Percentiles rank a stretch among this genome's conserved stretches.
These are phyloP conservation scores for Wickerhamomyces sp. DNA, from an alignment of 1,139 yeast genomes.

Conservation along the genomic window DNA sequence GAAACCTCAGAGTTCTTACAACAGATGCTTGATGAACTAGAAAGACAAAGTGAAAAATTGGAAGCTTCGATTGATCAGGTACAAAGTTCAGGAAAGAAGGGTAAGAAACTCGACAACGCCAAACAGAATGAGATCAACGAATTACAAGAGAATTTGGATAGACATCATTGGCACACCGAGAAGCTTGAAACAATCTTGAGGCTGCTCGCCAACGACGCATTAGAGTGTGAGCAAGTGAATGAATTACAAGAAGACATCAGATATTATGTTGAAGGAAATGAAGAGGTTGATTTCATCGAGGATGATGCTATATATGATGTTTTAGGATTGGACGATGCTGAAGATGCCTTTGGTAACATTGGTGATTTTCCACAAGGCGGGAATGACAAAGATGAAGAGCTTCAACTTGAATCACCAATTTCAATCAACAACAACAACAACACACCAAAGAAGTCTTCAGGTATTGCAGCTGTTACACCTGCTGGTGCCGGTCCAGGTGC, in stretches of 20 bases:
- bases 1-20: constrained; percentile 73
- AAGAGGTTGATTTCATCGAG: constrained; percentile 93
- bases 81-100: constrained; percentile 45
- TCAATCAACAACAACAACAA: too few species aligned
- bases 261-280: constrained; percentile 91
- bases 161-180: constrained; percentile 76
- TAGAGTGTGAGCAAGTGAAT: constrained; percentile 78
- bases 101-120: constrained; percentile 48
- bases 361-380: constrained; percentile 41
- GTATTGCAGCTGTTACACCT: constrained; percentile 11
- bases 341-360: constrained; percentile 45
- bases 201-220: constrained; percentile 73
- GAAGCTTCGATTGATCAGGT: constrained; percentile 73
- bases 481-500: constrained; percentile 2
- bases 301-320: constrained; percentile 93
- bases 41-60: constrained; percentile 71
- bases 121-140: constrained; percentile 57
- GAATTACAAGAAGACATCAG: constrained; percentile 85
- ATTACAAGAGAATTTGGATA: constrained; percentile 57
- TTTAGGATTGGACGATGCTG: constrained; percentile 69
- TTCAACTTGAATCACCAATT: constrained; percentile 13
- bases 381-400: constrained; percentile 24
- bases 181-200: constrained; percentile 76
- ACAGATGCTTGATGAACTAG: constrained; percentile 74
- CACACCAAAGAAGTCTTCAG: constrained; percentile 18